Base-by-base conservation (phyloP, 768 basidiomycete species). In the Hypholoma fasciculare region DNA sequence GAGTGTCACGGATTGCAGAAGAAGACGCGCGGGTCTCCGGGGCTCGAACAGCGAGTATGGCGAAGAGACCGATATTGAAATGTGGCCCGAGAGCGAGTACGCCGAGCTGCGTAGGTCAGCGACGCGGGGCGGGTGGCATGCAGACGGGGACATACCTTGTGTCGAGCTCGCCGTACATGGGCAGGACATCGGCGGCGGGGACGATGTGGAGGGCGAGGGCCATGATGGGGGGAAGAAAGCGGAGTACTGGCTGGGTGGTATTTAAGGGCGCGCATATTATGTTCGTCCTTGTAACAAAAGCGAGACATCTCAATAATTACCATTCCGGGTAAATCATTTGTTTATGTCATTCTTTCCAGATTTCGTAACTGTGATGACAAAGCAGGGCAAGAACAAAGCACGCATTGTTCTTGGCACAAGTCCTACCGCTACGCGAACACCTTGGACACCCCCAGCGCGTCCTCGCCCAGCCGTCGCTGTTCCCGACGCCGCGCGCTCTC, bases 71-170 rank as follows among this genome's bases (percentile, higher is more conserved):
- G 85, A 79, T 53, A 96, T 74, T 20, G 84, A 76, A 19, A 96
- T 76, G 68, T 94, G 82, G 3, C 94, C 95, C 8, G 93, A 89
- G 46, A 97, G 80, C 9, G 95, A 96, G 71, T 94, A 96, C 1
- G 86, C 86, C 57, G 90, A 87, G 57, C 94, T 97, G 52, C 16
- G 30, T 5, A 7, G 30, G 30, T 34, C 30, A 34, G 30, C 30
- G 30, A 34, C 30, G 30, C 30, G 30, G 30, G 7, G 7, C 6
- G 30, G 30, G 30, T 34, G 30, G 30, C 30, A 34, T 34, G 30
- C 30, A 34, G n/a, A 42, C 13, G 19, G 46, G 37, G 19, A 50
- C 89, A 74, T 68, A 93, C 92, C 74, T 78, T 53, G 76, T 61
- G 70, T 90, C 85, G 7, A 85, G 81, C 27, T 82, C 78, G 55